Percentiles rank a stretch among this genome's conserved stretches.
Conservation (phyloP, 768 basidiomycete genomes). For the Xerocomus spinulosus region DNA sequence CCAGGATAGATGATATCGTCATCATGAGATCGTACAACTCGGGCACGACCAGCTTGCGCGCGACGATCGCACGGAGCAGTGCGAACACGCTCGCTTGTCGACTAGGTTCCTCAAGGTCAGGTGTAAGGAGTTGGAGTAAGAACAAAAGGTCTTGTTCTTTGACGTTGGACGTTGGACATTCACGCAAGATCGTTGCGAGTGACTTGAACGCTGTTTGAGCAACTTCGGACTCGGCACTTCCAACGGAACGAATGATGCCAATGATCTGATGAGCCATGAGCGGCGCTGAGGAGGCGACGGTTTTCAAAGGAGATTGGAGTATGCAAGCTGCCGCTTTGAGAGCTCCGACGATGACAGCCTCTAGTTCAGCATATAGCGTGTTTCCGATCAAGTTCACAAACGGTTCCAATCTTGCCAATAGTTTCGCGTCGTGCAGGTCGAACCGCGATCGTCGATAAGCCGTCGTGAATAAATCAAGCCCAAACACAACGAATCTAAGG, state of each 20-base stretch:
- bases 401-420: constrained; percentile 79
- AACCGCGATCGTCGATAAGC: constrained; percentile 84
- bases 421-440: constrained; percentile 69
- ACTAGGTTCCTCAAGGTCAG: constrained; percentile 85
- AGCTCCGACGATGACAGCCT: constrained; percentile 68
- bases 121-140: constrained; percentile 78
- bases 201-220: constrained; percentile 86
- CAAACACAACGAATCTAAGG: constrained; percentile 80
- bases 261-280: constrained; percentile 83
- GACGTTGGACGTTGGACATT: constrained; percentile 72
- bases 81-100: constrained; percentile 85
- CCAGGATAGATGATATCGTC: constrained; percentile 83
- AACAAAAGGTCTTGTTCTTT: constrained; percentile 87
- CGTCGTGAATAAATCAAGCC: constrained; percentile 85
- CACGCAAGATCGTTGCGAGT: constrained; percentile 84
- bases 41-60: constrained; percentile 87
- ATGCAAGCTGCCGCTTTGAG: constrained; percentile 79
- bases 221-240: constrained; percentile 85
- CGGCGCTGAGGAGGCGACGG: constrained; percentile 69
- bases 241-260: constrained; percentile 73
- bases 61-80: constrained; percentile 85
- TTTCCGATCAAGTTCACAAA: constrained; percentile 88
- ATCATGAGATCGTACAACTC: constrained; percentile 99
- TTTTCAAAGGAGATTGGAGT: constrained; percentile 76
- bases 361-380: constrained; percentile 79